Conservation (phyloP, 2,329 filamentous ascomycete species). For the Fusarium xyrophilum region DNA sequence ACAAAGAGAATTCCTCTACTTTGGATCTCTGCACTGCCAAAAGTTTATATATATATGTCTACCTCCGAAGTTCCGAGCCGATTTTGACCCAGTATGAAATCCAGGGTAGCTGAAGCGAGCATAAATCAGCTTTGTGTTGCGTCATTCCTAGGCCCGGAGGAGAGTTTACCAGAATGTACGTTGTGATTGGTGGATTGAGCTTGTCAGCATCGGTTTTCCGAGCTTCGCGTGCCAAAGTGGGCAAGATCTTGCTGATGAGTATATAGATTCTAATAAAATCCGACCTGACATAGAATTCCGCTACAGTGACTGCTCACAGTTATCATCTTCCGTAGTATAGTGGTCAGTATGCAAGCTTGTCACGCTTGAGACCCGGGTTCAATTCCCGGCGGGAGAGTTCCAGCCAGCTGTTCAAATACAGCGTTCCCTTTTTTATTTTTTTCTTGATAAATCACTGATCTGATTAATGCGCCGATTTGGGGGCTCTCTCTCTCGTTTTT, state of each 20-base stretch:
- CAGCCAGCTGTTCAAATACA: slow-evolving; percentile 13
- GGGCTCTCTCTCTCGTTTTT: fast-evolving
- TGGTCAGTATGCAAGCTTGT: slow-evolving; percentile 32
- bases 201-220: slow-evolving; percentile 3
- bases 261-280: fast-evolving
- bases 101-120: neutral
- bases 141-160: neutral
- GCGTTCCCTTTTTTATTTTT: neutral
- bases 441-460: fast-evolving
- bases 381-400: slow-evolving; percentile 31
- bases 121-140: neutral
- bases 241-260: fast-evolving
- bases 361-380: slow-evolving; percentile 32
- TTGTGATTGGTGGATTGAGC: neutral
- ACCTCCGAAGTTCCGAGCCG: slow-evolving; percentile 18
- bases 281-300: neutral
- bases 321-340: slow-evolving; percentile 25
- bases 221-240: fast-evolving
- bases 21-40: neutral
- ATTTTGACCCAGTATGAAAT: neutral
- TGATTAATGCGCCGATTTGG: fast-evolving
- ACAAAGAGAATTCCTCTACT: too few relatives aligned
- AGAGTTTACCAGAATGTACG: neutral
- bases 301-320: neutral
- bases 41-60: slow-evolving; percentile 7